phyloP scores from a whole-genome alignment of 106 monocot genomes.

The Vanilla planifolia region DNA sequence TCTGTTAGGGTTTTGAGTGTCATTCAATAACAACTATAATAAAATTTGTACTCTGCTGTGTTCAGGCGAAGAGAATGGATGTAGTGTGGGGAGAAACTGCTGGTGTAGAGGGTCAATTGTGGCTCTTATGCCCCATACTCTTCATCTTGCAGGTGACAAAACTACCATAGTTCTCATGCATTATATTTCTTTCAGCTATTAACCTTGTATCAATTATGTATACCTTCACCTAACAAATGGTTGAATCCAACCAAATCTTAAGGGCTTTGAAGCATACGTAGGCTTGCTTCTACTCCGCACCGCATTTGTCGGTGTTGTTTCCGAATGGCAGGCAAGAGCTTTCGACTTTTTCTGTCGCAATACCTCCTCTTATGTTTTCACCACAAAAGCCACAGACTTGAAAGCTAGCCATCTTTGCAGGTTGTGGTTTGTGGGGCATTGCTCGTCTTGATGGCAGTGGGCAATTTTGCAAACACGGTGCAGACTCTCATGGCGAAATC shows the following conservation, averaged over 20 bases:
- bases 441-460: slow-evolving; percentile 86
- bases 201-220: no score
- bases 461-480: slow-evolving; percentile 87
- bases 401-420: slow-evolving; percentile 15
- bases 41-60: no score
- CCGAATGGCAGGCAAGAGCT: slow-evolving; percentile 83
- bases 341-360: background rate
- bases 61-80: slow-evolving; percentile 96
- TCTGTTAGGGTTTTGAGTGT: no score
- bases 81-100: slow-evolving; percentile 94
- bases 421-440: slow-evolving; percentile 72
- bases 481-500: slow-evolving; percentile 75
- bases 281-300: slow-evolving; percentile 62
- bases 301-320: slow-evolving; percentile 47
- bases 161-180: background rate
- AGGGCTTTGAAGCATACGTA: slow-evolving; percentile 89
- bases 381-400: background rate
- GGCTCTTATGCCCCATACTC: slow-evolving; percentile 74
- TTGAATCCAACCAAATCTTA: slow-evolving; percentile 3
- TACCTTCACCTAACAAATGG: no score
- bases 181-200: no score
- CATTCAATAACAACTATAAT: no score
- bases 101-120: slow-evolving; percentile 88
- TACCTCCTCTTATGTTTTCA: background rate
- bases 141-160: slow-evolving; percentile 75